These are phyloP conservation scores for Paraphoma sp. DNA, from an alignment of 2,329 filamentous ascomycete genomes.

Conservation along the genomic window DNA sequence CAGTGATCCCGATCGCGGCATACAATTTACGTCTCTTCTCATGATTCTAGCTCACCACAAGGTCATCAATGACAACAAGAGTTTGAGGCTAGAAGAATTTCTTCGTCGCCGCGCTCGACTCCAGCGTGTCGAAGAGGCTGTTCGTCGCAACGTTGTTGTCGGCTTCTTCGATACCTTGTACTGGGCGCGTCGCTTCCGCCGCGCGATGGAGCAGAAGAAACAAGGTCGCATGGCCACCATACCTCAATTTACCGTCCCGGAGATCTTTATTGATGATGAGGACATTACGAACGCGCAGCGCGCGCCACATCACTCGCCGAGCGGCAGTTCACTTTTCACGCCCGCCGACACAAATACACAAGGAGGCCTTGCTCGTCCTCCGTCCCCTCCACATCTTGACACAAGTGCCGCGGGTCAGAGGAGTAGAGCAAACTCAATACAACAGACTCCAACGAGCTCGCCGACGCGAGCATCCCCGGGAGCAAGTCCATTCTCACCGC, in stretches of 20 bases:
- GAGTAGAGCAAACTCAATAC: slow-evolving; percentile 48
- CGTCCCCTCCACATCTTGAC: slow-evolving; percentile 36
- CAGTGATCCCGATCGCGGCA: slow-evolving; percentile 85
- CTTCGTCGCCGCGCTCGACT: slow-evolving; percentile 86
- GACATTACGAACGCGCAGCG: slow-evolving; percentile 56
- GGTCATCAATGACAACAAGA: slow-evolving; percentile 97
- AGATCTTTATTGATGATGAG: slow-evolving; percentile 88
- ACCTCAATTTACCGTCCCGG: slow-evolving; percentile 82
- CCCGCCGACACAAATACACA: slow-evolving; percentile 35
- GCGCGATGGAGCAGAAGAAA: slow-evolving; percentile 73
- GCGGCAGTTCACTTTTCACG: slow-evolving; percentile 42
- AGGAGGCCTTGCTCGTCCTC: slow-evolving; percentile 33
- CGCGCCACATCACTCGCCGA: slow-evolving; percentile 39
- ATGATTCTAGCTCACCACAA: slow-evolving; percentile 99
- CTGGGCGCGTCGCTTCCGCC: slow-evolving; percentile 83
- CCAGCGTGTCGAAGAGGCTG: slow-evolving; percentile 93
- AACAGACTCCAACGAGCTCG: slow-evolving; percentile 45
- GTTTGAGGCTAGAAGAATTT: slow-evolving; percentile 90
- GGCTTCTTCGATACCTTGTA: slow-evolving; percentile 96
- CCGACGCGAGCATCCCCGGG: slow-evolving; percentile 38
- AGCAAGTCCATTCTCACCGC: slow-evolving; percentile 37
- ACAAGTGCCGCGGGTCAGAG: slow-evolving; percentile 28
- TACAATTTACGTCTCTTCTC: slow-evolving; percentile 88
- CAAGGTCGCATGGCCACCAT: slow-evolving; percentile 75
- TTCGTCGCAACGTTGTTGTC: slow-evolving; percentile 85